Percentiles rank a stretch among this genome's conserved stretches.
phyloP scores from a whole-genome alignment of 208 protist genomes.

The Vickermania spadyakhi region DNA sequence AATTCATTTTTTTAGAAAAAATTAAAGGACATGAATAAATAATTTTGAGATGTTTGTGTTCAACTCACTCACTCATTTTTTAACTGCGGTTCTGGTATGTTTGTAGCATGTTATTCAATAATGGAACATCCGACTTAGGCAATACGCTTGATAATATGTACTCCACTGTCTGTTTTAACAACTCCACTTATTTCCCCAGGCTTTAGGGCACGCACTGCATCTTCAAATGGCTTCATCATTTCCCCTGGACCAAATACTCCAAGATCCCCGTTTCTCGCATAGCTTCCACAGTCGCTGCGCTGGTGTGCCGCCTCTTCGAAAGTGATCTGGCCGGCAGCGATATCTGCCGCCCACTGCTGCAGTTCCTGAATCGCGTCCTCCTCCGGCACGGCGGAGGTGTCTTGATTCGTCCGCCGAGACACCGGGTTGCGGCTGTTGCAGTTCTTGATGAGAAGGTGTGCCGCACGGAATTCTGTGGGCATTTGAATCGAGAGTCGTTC shows the following conservation, averaged over 20 bases:
- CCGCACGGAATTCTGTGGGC: conserved; percentile 28
- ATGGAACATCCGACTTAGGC: conserved; percentile 47
- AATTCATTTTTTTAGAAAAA: too few species aligned
- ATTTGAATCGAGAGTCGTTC: not conserved
- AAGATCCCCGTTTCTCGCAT: conserved; percentile 71
- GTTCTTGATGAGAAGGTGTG: conserved; percentile 88
- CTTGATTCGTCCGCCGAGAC: conserved; percentile 68
- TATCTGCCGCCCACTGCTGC: conserved; percentile 51
- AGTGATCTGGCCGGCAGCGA: conserved; percentile 42
- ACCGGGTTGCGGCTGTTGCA: conserved; percentile 83
- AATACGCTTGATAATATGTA: conserved; percentile 88
- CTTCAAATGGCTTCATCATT: conserved; percentile 94
- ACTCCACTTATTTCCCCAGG: conserved; percentile 81
- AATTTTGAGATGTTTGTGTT: too few species aligned
- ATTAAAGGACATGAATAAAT: too few species aligned
- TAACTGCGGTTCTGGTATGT: too few species aligned
- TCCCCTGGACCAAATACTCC: conserved; percentile 82
- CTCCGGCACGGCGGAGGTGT: conserved; percentile 48
- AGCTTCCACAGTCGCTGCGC: conserved; percentile 89
- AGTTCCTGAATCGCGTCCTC: conserved; percentile 72
- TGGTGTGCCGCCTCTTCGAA: conserved; percentile 78
- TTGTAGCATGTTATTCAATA: too few species aligned
- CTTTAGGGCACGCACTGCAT: conserved; percentile 66
- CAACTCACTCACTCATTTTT: too few species aligned
- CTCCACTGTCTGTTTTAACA: conserved; percentile 84